phyloP scores from a whole-genome alignment of 2,329 filamentous ascomycete species.

The Epichloe baconii region DNA sequence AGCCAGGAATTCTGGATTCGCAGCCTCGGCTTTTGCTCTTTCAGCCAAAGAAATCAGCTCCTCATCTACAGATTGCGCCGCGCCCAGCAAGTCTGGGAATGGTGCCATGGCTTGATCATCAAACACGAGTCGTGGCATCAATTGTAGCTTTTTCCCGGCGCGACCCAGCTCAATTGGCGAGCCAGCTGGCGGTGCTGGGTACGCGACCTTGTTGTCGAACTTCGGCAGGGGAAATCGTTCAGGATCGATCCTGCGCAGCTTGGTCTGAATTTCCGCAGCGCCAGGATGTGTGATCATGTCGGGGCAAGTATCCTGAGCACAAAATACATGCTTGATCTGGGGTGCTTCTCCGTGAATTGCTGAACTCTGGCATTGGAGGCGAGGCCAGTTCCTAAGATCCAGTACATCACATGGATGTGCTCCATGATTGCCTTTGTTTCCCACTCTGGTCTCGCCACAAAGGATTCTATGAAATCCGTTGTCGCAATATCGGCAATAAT shows the following conservation, averaged over 20 bases:
- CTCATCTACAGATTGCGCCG: constrained; percentile 24
- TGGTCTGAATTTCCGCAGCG: constrained; percentile 50
- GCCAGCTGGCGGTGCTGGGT: constrained; percentile 12
- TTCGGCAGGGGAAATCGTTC: constrained; percentile 59
- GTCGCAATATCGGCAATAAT: constrained; percentile 71
- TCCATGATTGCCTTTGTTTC: constrained; percentile 48
- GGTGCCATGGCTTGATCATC: constrained; percentile 33
- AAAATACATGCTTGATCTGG: constrained; percentile 61
- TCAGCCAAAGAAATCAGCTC: constrained; percentile 40
- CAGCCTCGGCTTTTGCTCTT: constrained; percentile 28
- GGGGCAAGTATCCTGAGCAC: constrained; percentile 58
- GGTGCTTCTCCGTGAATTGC: constrained; percentile 53
- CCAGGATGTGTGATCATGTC: constrained; percentile 63
- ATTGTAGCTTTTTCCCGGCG: constrained; percentile 29
- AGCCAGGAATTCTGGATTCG: constrained; percentile 31
- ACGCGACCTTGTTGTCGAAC: constrained; percentile 38
- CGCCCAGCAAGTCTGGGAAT: constrained; percentile 32
- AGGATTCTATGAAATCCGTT: constrained; percentile 51
- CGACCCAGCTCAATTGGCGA: constrained; percentile 25
- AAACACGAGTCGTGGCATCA: constrained; percentile 34
- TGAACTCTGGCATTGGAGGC: constrained; percentile 47
- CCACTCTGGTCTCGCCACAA: constrained; percentile 65
- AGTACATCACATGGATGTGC: constrained; percentile 58
- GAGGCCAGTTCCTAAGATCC: constrained; percentile 65
- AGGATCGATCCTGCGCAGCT: constrained; percentile 59